A percentile compares a stretch with the other conserved stretches of the same genome.
Conservation (phyloP, 768 basidiomycete genomes). For the Gyrodon lividus region DNA sequence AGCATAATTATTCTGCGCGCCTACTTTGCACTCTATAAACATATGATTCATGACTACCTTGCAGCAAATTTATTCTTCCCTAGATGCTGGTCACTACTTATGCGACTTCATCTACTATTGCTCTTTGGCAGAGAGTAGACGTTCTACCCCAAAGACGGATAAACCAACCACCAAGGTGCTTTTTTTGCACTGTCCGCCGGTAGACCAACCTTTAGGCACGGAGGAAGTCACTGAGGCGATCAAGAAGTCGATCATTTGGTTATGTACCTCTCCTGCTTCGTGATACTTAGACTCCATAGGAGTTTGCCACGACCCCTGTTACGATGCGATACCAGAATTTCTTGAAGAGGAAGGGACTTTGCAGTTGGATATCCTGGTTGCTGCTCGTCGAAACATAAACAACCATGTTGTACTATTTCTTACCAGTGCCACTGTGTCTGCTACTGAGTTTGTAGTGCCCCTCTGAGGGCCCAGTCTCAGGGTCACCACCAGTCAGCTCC, state of each 20-base stretch:
- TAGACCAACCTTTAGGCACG: conserved; percentile 60
- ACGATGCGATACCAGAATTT: conserved; percentile 17
- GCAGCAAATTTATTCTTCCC: conserved; percentile 68
- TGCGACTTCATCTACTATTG: conserved; percentile 80
- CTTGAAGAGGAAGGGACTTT: conserved; percentile 26
- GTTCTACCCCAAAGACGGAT: conserved; percentile 33
- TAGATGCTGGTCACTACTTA: conserved; percentile 75
- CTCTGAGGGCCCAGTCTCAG: background rate
- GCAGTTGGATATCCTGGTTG: conserved; percentile 16
- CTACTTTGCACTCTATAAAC: conserved; percentile 1
- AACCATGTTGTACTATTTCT: conserved; percentile 1
- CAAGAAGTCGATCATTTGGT: conserved; percentile 59
- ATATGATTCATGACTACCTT: conserved; percentile 3
- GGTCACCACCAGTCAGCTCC: too few species aligned
- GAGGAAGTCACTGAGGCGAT: conserved; percentile 69
- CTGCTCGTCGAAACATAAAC: background rate
- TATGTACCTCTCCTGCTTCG: conserved; percentile 33
- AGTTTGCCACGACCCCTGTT: background rate
- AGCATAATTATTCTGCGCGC: conserved; percentile 8
- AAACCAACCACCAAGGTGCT: conserved; percentile 46
- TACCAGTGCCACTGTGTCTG: too few species aligned
- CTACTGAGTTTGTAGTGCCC: too few species aligned
- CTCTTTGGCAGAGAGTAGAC: conserved; percentile 67
- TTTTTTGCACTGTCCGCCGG: conserved; percentile 72
- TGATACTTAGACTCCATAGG: conserved; percentile 6